Evolutionary conservation across 768 basidiomycete genomes (phyloP).

Genomic region (Suillus alpinus): DNA sequence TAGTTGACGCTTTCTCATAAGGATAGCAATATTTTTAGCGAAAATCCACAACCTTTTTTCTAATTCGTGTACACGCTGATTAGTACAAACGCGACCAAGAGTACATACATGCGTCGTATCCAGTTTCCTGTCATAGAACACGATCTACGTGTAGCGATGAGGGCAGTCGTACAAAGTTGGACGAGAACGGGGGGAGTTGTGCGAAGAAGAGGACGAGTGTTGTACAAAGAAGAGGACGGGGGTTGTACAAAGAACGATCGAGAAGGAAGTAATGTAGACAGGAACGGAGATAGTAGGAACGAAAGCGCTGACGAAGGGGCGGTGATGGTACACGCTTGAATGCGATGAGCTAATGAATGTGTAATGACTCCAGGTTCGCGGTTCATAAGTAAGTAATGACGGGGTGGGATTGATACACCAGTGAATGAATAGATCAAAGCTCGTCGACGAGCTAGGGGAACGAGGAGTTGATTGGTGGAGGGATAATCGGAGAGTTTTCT

Average conservation of each 20-base stretch:
- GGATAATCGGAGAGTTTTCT: constrained; percentile 3
- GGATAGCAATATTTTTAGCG: background rate
- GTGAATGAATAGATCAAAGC: constrained; percentile 5
- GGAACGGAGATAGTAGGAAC: background rate
- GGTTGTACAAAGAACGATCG: background rate
- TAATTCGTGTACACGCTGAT: background rate
- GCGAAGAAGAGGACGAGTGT: too few relatives aligned
- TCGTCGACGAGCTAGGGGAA: background rate
- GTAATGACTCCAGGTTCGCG: background rate
- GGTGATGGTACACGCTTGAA: background rate
- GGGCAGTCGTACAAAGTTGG: background rate
- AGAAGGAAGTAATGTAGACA: background rate
- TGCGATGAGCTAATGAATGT: background rate
- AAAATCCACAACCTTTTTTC: background rate
- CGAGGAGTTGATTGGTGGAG: constrained; percentile 8
- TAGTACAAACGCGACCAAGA: background rate
- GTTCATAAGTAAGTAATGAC: constrained; percentile 1
- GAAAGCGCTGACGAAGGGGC: background rate
- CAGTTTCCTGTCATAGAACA: background rate
- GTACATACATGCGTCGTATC: constrained; percentile 1
- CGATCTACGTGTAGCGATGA: background rate
- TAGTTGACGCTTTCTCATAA: too few relatives aligned
- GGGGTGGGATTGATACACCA: background rate
- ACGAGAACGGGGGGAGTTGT: too few relatives aligned
- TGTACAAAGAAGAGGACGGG: too few relatives aligned